Conservation (phyloP, 208 protist species). For the Crithidia fasciculata region DNA sequence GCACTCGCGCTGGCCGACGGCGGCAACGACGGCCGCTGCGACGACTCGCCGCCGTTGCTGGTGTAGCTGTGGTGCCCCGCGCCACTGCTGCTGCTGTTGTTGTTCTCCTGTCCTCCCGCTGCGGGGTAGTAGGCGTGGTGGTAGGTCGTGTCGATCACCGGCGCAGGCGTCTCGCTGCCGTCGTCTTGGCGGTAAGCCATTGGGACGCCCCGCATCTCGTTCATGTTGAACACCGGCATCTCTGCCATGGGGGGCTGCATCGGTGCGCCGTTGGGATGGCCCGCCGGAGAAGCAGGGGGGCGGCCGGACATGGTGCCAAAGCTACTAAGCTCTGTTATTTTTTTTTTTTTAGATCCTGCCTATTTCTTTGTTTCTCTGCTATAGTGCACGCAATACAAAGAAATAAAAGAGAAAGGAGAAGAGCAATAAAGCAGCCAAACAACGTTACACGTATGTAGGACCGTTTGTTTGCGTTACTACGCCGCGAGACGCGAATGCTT, state of each 20-base stretch:
- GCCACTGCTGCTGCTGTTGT: background rate
- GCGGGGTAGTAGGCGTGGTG: slow-evolving; percentile 2
- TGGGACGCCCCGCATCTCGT: slow-evolving; percentile 12
- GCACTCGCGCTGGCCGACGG: too few relatives aligned
- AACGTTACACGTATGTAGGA: too few relatives aligned
- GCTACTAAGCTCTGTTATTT: too few relatives aligned
- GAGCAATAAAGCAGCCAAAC: too few relatives aligned
- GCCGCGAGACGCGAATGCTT: background rate
- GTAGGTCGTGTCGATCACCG: background rate
- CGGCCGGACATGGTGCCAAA: too few relatives aligned
- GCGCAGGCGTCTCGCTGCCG: slow-evolving; percentile 14
- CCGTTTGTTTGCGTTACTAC: too few relatives aligned
- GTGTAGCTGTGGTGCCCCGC: background rate
- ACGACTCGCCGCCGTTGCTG: background rate
- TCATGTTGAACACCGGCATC: background rate
- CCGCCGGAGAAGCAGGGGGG: too few relatives aligned
- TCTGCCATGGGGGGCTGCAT: background rate
- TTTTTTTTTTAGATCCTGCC: too few relatives aligned
- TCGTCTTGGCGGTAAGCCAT: slow-evolving; percentile 17
- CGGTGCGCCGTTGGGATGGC: background rate
- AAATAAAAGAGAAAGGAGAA: too few relatives aligned
- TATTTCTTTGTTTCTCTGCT: too few relatives aligned
- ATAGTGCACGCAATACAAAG: too few relatives aligned
- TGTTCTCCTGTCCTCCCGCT: background rate
- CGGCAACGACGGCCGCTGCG: too few relatives aligned